Percentiles rank a stretch among this genome's conserved stretches.
Conservation (phyloP, 345 rosid species). For the Eucalyptus polyanthemos region DNA sequence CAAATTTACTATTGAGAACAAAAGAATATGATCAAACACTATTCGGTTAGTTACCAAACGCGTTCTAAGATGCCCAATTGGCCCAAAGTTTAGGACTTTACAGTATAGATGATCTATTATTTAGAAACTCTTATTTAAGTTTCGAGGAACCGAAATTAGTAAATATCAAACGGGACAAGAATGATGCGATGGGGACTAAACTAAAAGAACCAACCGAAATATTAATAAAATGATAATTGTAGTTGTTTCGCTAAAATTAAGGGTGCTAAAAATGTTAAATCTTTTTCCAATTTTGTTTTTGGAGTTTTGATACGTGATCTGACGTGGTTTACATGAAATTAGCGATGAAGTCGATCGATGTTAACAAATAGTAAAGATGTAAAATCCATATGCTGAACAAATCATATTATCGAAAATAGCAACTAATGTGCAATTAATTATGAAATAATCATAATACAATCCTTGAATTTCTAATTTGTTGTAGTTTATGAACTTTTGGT, state of each 20-base stretch:
- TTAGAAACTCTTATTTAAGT: neutral
- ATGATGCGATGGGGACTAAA: neutral
- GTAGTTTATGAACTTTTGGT: accelerated
- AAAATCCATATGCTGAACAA: neutral
- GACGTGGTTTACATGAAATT: neutral
- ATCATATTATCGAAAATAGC: neutral
- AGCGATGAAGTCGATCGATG: neutral
- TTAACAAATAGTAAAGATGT: neutral
- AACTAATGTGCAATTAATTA: too few relatives aligned
- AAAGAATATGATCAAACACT: too few relatives aligned
- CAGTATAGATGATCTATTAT: neutral
- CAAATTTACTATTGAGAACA: accelerated
- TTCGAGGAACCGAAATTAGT: neutral
- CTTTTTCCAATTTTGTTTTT: neutral
- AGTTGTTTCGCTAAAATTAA: neutral
- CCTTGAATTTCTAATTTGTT: accelerated
- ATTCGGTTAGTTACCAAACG: too few relatives aligned
- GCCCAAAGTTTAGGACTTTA: neutral
- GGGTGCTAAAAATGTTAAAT: neutral
- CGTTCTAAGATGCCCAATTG: neutral
- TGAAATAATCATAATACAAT: too few relatives aligned
- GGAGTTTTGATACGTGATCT: neutral
- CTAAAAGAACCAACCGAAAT: neutral
- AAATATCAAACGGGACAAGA: neutral
- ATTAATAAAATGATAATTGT: neutral